phyloP scores from a whole-genome alignment of 345 rosid genomes.

The Gossypium ekmanianum region DNA sequence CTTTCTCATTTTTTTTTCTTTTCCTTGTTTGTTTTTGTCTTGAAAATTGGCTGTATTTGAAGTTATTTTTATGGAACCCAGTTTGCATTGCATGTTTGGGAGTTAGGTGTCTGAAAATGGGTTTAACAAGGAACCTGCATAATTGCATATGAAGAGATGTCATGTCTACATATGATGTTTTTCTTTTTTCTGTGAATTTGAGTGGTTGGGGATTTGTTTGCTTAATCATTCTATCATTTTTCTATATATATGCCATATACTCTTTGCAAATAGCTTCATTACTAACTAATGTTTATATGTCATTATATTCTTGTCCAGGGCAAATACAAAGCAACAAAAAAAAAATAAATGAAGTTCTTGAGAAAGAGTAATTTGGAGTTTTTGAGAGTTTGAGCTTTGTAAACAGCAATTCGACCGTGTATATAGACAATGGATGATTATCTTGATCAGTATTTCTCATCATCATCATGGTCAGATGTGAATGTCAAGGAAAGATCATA shows the following conservation, averaged over 20 bases:
- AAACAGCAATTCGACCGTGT: not conserved
- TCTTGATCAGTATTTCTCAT: conserved; percentile 28
- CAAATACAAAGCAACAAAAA: not conserved
- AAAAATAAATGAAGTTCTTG: not conserved
- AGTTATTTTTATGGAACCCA: not conserved
- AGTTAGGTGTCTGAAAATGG: not conserved
- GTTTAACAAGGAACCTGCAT: not conserved
- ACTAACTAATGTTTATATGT: not conserved
- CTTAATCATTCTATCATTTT: not conserved
- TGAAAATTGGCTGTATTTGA: not conserved
- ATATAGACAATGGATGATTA: conserved; percentile 36
- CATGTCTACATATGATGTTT: not conserved
- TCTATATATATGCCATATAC: no score
- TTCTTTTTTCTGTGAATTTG: not conserved
- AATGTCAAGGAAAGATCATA: conserved; percentile 29
- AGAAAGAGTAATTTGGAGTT: not conserved
- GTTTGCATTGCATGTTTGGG: conserved; percentile 4
- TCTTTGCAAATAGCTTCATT: not conserved
- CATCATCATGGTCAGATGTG: conserved; percentile 29
- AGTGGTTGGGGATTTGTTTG: not conserved
- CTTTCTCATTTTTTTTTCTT: not conserved
- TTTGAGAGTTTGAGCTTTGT: not conserved
- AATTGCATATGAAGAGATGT: not conserved
- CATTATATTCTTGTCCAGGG: not conserved
- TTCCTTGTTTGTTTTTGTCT: not conserved